Evolutionary conservation across 805 yeast species (phyloP).

Genomic region (Kazachstania africana): DNA sequence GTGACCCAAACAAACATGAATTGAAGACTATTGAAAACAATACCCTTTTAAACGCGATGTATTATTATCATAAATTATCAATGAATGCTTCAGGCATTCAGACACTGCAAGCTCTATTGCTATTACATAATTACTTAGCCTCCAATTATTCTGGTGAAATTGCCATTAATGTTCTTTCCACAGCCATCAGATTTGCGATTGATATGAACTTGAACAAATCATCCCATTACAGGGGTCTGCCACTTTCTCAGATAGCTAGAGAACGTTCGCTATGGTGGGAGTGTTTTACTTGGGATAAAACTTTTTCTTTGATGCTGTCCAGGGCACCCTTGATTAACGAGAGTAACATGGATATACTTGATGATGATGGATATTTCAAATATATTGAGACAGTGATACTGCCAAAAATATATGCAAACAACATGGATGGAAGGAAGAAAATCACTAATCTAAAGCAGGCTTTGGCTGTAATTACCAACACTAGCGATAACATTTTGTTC

Average conservation of each 20-base stretch:
- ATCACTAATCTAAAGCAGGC: conserved; percentile 8
- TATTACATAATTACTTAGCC: conserved; percentile 32
- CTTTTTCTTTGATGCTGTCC: conserved; percentile 12
- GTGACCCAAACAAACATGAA: conserved; percentile 13
- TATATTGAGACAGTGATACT: conserved; percentile 9
- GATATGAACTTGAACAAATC: conserved; percentile 42
- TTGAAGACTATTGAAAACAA: conserved; percentile 20
- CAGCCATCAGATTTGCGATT: conserved; percentile 42
- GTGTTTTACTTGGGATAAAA: conserved; percentile 22
- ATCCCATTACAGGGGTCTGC: conserved; percentile 31
- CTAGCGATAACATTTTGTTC: conserved; percentile 12
- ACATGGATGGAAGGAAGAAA: neutral
- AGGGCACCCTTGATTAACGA: conserved; percentile 15
- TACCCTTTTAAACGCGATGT: conserved; percentile 32
- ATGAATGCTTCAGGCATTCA: conserved; percentile 39
- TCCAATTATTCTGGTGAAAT: conserved; percentile 30
- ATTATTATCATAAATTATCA: conserved; percentile 40
- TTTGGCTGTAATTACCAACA: conserved; percentile 9
- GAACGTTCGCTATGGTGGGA: conserved; percentile 39
- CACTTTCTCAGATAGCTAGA: conserved; percentile 26
- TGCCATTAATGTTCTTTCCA: conserved; percentile 31
- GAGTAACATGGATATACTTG: conserved; percentile 13
- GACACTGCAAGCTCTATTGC: conserved; percentile 40
- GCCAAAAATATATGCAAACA: conserved; percentile 2
- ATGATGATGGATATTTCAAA: conserved; percentile 13